Base-by-base conservation (phyloP, 176 grass and related monocot genomes). In the Carex kokanica region DNA sequence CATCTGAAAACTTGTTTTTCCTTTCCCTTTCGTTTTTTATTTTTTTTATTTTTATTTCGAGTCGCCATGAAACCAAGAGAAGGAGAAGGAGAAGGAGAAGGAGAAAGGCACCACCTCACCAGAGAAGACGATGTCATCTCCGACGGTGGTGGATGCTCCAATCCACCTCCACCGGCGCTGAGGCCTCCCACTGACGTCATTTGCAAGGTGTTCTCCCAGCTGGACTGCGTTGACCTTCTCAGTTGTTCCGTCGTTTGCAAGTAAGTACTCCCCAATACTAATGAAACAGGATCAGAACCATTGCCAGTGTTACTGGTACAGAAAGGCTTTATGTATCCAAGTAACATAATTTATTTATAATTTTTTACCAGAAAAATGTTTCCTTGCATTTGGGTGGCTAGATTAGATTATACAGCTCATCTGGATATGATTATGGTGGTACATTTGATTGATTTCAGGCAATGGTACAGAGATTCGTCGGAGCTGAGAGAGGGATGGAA, bases 141-240 rank as follows among this genome's bases (percentile, higher is more conserved):
- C 17, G 57, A 60, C 1, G 45, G 2, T 10, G 10, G 45, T 10
- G 10, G 45, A 2, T 49, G 1, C 45, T 12, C 45, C 9, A 10
- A 10, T 49, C 45, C 45, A 49, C 45, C 27, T 16, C 64, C 84
- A 43, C 85, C 89, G 18, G 92, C 87, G 55, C 81, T 98, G 24
- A 81, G 86, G 9, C 58, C 61, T 62, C 95, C 92, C 23, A 78
- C 88, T 14, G 86, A 98, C 81, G 73, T 94, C 87, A 94, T 94
- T 60, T 45, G 81, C 38, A 88, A 86, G 5, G 87, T 98, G 54
- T 98, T 98, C 92, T 93, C 88, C 72, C 95, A 98, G 87, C 89
- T 98, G 31, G 95, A 98, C 84, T 98, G 95, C 90, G 81, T 93
- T 60, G 90, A 98, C 78, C 87, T 93, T 66, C 90, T 94, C 78